Evolutionary conservation across 1,284 basidiomycete genomes (phyloP).

Genomic region (Austroboletus rostrupii): DNA sequence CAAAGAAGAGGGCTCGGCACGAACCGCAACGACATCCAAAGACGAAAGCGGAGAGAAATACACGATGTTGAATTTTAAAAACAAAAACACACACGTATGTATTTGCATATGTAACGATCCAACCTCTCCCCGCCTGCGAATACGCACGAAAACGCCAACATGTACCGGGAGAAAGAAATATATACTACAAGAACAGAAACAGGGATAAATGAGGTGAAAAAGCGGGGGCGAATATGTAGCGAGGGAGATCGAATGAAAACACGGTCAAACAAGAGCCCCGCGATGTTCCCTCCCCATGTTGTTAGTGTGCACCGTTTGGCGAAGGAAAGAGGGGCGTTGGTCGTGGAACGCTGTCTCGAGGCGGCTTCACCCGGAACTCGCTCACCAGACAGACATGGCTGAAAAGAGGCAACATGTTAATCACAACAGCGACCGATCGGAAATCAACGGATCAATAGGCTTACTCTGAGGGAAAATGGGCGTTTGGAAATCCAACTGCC

Average conservation of each 20-base stretch:
- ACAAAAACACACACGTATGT: slow-evolving; percentile 14
- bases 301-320: slow-evolving; percentile 22
- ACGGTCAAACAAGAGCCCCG: neutral
- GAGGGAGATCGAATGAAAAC: neutral
- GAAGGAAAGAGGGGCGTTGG: slow-evolving; percentile 29
- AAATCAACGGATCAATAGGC: slow-evolving; percentile 35
- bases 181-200: slow-evolving; percentile 32
- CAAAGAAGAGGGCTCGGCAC: neutral
- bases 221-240: slow-evolving; percentile 11
- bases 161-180: slow-evolving; percentile 25
- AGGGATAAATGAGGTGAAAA: slow-evolving; percentile 27
- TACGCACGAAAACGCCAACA: slow-evolving; percentile 21
- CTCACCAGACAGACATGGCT: slow-evolving; percentile 66
- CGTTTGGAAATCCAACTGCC: slow-evolving; percentile 95
- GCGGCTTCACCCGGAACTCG: slow-evolving; percentile 75
- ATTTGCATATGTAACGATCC: slow-evolving; percentile 21
- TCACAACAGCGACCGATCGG: neutral
- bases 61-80: slow-evolving; percentile 17
- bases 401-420: slow-evolving; percentile 15
- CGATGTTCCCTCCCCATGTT: neutral
- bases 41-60: neutral
- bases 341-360: slow-evolving; percentile 40
- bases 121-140: slow-evolving; percentile 12
- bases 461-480: slow-evolving; percentile 93
- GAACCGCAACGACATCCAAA: neutral